Evolutionary conservation across 2,329 filamentous ascomycete species (phyloP).

Genomic region (Hypoxylon sp.): DNA sequence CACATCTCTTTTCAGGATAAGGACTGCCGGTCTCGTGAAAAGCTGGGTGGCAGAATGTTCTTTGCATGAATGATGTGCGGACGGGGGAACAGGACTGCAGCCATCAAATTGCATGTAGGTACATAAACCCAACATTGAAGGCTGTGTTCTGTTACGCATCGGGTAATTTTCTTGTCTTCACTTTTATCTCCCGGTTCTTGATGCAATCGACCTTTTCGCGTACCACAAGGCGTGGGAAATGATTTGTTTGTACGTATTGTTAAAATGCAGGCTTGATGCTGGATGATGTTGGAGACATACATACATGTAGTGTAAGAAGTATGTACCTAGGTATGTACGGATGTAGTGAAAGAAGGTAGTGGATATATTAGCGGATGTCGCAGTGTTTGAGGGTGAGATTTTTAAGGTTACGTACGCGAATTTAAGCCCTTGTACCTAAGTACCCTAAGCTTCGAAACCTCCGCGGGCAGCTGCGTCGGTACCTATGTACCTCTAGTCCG

Average conservation of each 20-base stretch:
- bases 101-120: slow-evolving; percentile 1
- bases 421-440: slow-evolving; percentile 5
- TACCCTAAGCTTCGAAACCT: slow-evolving; percentile 1
- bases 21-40: slow-evolving; percentile 19
- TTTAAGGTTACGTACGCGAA: slow-evolving; percentile 33
- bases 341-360: neutral
- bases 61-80: slow-evolving; percentile 35
- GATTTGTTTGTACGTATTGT: slow-evolving; percentile 39
- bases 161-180: slow-evolving; percentile 32
- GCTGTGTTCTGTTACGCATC: slow-evolving; percentile 27
- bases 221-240: slow-evolving; percentile 36
- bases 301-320: too few relatives aligned
- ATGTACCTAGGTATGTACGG: too few relatives aligned
- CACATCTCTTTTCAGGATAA: neutral
- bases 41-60: slow-evolving; percentile 29
- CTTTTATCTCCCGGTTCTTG: slow-evolving; percentile 31
- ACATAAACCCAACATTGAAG: neutral
- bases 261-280: slow-evolving; percentile 21
- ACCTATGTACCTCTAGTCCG: slow-evolving; percentile 1
- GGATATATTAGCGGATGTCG: neutral
- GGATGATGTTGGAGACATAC: slow-evolving; percentile 15
- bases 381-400: slow-evolving; percentile 21
- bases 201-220: slow-evolving; percentile 40
- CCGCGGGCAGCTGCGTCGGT: neutral
- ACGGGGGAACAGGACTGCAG: slow-evolving; percentile 4